Evolutionary conservation across 1,139 yeast species (phyloP).

Genomic region (Saccharomycopsis hybrid): DNA sequence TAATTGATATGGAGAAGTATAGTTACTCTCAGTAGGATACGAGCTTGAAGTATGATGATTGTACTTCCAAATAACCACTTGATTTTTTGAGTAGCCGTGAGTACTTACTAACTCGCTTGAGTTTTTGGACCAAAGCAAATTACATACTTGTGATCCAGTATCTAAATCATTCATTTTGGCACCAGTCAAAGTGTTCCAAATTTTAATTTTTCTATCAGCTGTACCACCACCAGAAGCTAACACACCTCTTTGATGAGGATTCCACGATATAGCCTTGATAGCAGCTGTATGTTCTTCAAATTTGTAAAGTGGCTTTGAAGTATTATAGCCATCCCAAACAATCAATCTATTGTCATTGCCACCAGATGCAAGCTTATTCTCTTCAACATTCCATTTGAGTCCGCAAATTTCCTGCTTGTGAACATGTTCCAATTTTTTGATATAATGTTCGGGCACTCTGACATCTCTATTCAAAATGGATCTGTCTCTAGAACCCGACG

Average conservation of each 20-base stretch:
- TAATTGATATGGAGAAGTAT: conserved; percentile 41
- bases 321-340: conserved; percentile 83
- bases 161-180: conserved; percentile 67
- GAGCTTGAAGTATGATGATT: conserved; percentile 33
- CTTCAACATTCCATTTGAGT: conserved; percentile 85
- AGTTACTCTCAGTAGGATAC: neutral
- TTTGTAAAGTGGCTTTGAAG: conserved; percentile 53
- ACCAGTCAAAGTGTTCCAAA: conserved; percentile 90
- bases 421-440: conserved; percentile 52
- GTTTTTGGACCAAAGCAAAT: conserved; percentile 86
- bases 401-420: conserved; percentile 98
- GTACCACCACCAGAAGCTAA: conserved; percentile 98
- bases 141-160: conserved; percentile 95
- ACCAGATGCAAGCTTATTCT: conserved; percentile 83
- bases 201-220: conserved; percentile 81
- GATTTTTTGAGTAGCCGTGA: conserved; percentile 90
- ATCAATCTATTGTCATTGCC: conserved; percentile 85
- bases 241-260: conserved; percentile 92
- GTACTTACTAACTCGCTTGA: conserved; percentile 91
- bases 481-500: conserved; percentile 85
- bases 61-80: conserved; percentile 90
- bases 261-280: conserved; percentile 95
- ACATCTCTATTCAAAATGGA: conserved; percentile 87
- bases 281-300: conserved; percentile 90
- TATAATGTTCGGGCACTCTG: conserved; percentile 75